phyloP scores from a whole-genome alignment of 2,329 filamentous ascomycete species.

The Ramularia endophylla region DNA sequence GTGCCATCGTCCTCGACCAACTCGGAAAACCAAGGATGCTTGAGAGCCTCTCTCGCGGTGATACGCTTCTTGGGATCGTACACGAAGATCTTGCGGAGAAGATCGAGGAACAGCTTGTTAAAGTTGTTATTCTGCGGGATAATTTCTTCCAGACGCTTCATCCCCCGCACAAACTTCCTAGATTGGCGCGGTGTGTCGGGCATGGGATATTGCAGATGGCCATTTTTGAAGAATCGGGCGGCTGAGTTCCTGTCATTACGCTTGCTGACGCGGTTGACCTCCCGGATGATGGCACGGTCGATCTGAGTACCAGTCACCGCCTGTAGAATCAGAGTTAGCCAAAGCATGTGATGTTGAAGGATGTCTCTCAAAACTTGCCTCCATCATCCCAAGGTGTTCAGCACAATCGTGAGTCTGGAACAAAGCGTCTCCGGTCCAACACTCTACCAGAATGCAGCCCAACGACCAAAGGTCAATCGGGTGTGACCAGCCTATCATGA shows the following conservation, averaged over 20 bases:
- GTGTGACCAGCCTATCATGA: constrained; percentile 51
- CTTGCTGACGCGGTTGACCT: constrained; percentile 25
- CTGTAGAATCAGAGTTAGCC: constrained; percentile 9
- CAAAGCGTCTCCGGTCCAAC: constrained; percentile 61
- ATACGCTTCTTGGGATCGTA: constrained; percentile 62
- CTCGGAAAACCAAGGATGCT: constrained; percentile 63
- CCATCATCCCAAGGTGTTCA: constrained; percentile 66
- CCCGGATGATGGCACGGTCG: constrained; percentile 29
- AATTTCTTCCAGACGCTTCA: constrained; percentile 57
- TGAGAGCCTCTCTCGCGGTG: constrained; percentile 58
- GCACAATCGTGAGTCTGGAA: constrained; percentile 65
- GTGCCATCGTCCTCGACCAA: constrained; percentile 60
- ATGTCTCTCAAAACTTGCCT: constrained; percentile 33
- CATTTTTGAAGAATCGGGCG: constrained; percentile 30
- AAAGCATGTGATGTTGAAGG: background rate
- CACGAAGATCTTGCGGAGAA: constrained; percentile 58
- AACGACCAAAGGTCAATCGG: constrained; percentile 67
- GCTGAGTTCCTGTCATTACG: constrained; percentile 27
- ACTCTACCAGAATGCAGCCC: constrained; percentile 62
- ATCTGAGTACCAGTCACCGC: constrained; percentile 28
- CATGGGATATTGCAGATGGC: constrained; percentile 58
- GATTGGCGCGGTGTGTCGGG: constrained; percentile 57
- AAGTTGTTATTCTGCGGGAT: constrained; percentile 53
- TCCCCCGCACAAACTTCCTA: constrained; percentile 61
- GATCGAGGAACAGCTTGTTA: constrained; percentile 58